These are phyloP conservation scores for Shiraia bambusicola DNA, from an alignment of 2,329 filamentous ascomycete genomes.

Conservation along the genomic window DNA sequence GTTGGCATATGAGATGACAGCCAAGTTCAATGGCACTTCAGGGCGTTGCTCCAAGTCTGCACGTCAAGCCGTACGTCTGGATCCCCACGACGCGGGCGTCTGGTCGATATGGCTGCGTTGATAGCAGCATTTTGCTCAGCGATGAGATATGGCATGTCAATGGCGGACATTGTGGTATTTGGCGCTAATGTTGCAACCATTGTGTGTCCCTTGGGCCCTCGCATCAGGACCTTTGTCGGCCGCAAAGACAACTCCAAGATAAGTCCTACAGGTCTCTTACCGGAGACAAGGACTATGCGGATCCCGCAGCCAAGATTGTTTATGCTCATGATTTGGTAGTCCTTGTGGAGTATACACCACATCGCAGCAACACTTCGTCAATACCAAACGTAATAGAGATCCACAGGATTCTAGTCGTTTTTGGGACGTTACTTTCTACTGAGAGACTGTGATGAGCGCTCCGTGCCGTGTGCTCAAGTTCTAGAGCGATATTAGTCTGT, in stretches of 20 bases:
- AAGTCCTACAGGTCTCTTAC: conserved; percentile 38
- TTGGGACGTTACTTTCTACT: conserved; percentile 44
- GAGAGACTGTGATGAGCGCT: conserved; percentile 30
- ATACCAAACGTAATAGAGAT: conserved; percentile 33
- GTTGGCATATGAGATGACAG: conserved; percentile 38
- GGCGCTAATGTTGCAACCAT: conserved; percentile 43
- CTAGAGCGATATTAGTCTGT: conserved; percentile 38
- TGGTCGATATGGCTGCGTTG: conserved; percentile 40
- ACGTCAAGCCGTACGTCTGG: conserved; percentile 35
- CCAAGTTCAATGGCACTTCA: conserved; percentile 37
- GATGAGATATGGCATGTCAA: conserved; percentile 39
- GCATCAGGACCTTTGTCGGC: conserved; percentile 41
- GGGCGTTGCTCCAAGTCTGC: conserved; percentile 39
- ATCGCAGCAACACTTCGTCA: conserved; percentile 41
- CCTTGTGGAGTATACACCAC: conserved; percentile 44
- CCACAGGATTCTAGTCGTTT: conserved; percentile 42
- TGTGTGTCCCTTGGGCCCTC: conserved; percentile 44
- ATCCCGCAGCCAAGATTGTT: conserved; percentile 44
- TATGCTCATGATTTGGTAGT: conserved; percentile 41
- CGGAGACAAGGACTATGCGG: conserved; percentile 37
- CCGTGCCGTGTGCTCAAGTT: conserved; percentile 42
- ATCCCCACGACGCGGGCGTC: conserved; percentile 39
- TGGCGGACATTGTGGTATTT: conserved; percentile 45
- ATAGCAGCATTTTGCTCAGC: conserved; percentile 37
- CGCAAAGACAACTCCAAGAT: conserved; percentile 41